phyloP scores from a whole-genome alignment of 176 grass and related monocot species.

The Thinopyrum elongatum region DNA sequence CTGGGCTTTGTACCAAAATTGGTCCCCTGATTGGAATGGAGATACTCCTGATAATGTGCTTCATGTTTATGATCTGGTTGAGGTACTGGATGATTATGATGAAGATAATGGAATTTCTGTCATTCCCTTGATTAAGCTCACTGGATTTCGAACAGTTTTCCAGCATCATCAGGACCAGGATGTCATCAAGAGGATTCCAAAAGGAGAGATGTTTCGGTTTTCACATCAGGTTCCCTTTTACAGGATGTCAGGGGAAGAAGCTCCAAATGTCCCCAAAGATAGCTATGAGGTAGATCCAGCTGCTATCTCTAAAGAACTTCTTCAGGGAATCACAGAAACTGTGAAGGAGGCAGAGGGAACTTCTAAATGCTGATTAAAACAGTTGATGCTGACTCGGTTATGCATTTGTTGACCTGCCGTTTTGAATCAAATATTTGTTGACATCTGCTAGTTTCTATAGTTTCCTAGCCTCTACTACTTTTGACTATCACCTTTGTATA shows the following conservation, averaged over 20 bases:
- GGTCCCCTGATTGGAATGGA: conserved; percentile 56
- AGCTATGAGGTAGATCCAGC: conserved; percentile 67
- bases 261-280: conserved; percentile 55
- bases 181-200: conserved; percentile 38
- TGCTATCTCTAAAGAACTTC: conserved; percentile 62
- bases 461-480: conserved; percentile 15
- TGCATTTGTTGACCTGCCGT: conserved; percentile 25
- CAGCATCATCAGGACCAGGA: conserved; percentile 31
- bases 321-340: conserved; percentile 38
- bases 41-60: conserved; percentile 54
- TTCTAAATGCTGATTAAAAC: conserved; percentile 27
- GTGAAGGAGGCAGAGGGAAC: conserved; percentile 18
- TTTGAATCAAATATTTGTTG: conserved; percentile 25
- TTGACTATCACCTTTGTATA: conserved; percentile 36
- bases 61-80: conserved; percentile 56
- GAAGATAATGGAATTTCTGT: conserved; percentile 51
- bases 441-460: conserved; percentile 29
- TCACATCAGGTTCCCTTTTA: conserved; percentile 71
- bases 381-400: conserved; percentile 11
- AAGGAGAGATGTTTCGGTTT: conserved; percentile 68
- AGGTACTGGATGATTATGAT: conserved; percentile 49
- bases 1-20: conserved; percentile 64
- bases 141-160: conserved; percentile 57
- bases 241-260: conserved; percentile 57
- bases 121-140: conserved; percentile 50